Percentiles rank a stretch among this genome's conserved stretches.
phyloP scores from a whole-genome alignment of 176 grass and related monocot species.

The Bolboschoenus planiculmis region DNA sequence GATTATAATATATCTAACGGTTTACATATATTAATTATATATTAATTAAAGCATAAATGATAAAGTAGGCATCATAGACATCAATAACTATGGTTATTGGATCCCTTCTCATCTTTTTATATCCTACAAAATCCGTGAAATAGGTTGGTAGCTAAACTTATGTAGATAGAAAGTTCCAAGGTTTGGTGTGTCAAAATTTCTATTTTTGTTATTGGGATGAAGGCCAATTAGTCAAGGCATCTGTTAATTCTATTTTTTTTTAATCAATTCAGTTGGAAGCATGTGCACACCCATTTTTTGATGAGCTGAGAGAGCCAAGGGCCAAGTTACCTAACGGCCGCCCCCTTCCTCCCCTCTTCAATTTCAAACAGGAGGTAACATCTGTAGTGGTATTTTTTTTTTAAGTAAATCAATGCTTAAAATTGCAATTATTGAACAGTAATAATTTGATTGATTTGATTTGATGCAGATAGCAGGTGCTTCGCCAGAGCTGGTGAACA shows the following conservation, averaged over 20 bases:
- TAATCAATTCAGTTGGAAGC: conserved; percentile 44
- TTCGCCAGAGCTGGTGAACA: conserved; percentile 58
- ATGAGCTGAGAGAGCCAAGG: conserved; percentile 55
- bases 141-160: neutral
- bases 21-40: no score
- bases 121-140: neutral
- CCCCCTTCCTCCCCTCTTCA: conserved; percentile 41
- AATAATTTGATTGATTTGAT: neutral
- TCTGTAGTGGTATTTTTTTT: neutral
- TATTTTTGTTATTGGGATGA: neutral
- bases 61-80: no score
- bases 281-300: conserved; percentile 64
- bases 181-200: neutral
- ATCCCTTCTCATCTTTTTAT: no score
- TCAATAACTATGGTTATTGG: no score
- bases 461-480: conserved; percentile 57
- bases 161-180: neutral
- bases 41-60: no score
- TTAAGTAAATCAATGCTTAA: neutral
- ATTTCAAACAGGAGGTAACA: conserved; percentile 66
- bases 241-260: conserved; percentile 19
- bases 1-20: no score
- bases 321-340: conserved; percentile 53
- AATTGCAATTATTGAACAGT: neutral
- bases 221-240: neutral